phyloP scores from a whole-genome alignment of 106 monocot species.

The Acorus calamus region DNA sequence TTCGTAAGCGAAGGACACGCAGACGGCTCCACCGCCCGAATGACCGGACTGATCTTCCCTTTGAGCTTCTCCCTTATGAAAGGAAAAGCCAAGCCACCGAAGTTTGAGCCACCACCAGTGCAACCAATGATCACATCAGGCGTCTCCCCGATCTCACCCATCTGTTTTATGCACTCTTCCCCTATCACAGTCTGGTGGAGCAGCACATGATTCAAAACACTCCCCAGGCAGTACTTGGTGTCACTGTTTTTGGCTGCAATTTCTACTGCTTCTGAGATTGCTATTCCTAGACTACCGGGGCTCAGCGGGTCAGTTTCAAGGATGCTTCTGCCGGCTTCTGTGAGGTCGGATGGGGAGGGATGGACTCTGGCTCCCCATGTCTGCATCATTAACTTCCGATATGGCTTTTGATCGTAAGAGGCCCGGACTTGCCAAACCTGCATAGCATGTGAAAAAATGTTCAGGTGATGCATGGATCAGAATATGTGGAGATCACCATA shows the following conservation, averaged over 20 bases:
- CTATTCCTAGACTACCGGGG: slow-evolving; percentile 80
- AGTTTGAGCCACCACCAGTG: slow-evolving; percentile 84
- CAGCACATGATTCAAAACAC: slow-evolving; percentile 77
- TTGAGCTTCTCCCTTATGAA: slow-evolving; percentile 63
- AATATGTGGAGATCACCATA: too few relatives aligned
- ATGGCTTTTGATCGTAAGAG: slow-evolving; percentile 83
- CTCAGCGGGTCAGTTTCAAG: slow-evolving; percentile 45
- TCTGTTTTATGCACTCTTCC: slow-evolving; percentile 71
- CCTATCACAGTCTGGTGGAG: slow-evolving; percentile 84
- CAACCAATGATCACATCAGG: slow-evolving; percentile 80
- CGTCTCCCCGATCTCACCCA: slow-evolving; percentile 46
- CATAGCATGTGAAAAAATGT: not conserved
- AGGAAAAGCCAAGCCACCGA: slow-evolving; percentile 64
- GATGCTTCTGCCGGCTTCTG: slow-evolving; percentile 47
- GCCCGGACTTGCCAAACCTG: slow-evolving; percentile 93
- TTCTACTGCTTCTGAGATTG: slow-evolving; percentile 86
- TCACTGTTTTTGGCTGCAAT: slow-evolving; percentile 40
- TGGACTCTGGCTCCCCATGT: slow-evolving; percentile 94
- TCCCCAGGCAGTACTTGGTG: slow-evolving; percentile 84
- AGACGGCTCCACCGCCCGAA: slow-evolving; percentile 72
- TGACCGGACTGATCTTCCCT: slow-evolving; percentile 42
- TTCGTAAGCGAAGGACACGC: slow-evolving; percentile 78
- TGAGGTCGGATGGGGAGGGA: slow-evolving; percentile 57
- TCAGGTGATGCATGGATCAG: not conserved
- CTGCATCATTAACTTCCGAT: slow-evolving; percentile 84